Conservation (phyloP, 306 rosid species). For the Ammopiptanthus mongolicus region DNA sequence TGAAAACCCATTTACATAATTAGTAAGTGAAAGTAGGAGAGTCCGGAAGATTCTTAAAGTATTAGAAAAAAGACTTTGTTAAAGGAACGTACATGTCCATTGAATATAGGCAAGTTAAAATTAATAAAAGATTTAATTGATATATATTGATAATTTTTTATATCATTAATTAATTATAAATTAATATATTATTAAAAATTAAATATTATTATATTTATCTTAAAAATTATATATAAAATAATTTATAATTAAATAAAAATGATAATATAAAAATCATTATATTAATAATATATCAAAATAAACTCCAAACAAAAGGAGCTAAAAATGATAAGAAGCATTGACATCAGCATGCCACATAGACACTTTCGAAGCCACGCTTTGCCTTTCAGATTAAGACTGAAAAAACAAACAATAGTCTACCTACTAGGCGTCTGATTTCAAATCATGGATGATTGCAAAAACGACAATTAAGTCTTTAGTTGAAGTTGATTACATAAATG, state of each 20-base stretch:
- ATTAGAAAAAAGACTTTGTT: constrained; percentile 1
- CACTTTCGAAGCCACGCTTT: not conserved
- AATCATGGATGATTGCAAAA: not conserved
- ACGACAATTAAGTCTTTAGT: no score
- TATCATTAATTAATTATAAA: no score
- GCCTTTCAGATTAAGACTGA: not conserved
- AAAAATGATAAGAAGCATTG: not conserved
- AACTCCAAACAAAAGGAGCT: not conserved
- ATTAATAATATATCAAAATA: no score
- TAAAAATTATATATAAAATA: no score
- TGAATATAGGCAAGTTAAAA: not conserved
- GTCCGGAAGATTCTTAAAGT: constrained; percentile 26
- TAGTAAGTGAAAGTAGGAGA: not conserved
- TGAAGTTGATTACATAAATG: no score
- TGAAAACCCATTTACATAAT: not conserved
- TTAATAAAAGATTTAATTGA: not conserved
- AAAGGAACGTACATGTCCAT: not conserved
- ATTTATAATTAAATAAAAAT: no score
- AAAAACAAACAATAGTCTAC: not conserved
- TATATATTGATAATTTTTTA: no score
- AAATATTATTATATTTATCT: no score
- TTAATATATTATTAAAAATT: no score
- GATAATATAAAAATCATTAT: no score
- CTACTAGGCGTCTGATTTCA: not conserved
- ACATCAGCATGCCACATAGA: not conserved